Evolutionary conservation across 305 asterid genomes (phyloP), one percentile per base, ranked within the genome.

Genomic region (Salvia sclarea): DNA sequence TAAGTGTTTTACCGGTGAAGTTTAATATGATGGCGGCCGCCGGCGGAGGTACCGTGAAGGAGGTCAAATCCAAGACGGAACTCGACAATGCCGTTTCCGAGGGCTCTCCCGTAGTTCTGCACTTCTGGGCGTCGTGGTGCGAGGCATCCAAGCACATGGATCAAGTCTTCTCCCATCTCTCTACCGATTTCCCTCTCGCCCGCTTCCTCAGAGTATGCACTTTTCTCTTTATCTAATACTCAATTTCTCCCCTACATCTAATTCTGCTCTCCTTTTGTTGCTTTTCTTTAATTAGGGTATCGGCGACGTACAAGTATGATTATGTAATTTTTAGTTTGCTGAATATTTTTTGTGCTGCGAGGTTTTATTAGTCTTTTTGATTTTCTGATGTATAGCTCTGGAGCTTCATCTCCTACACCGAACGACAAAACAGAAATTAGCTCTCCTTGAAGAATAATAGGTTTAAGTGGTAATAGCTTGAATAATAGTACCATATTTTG

Each of bases 71-170:
- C 17, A 89, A 84, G 87, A 75, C 78, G 35, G 98, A 88, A 74
- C 92, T 95, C 31, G 95, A 88, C 50, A 67, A 55, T 54, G 12
- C 72, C 25, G 64, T 89, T 14, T 69, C 60, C n/a, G 85, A 78
- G 53, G 88, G 91, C 12, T 35, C 40, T 52, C 88, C 95, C 11
- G 88, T 73, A 53, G 75, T 87, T 68, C 35, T 95, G 12, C 99
- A 95, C 86, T 95, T 95, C 67, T 95, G 99, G 98, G 99, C 99
- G 21, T 73, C 95, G 41, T 95, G 99, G 99, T 95, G 99, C 72
- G 99, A 91, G 56, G 96, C 98, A 33, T 92, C 99, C 38, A 95
- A 92, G 85, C 98, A 95, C 81, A 95, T 95, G 99, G 99, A 92
- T 80, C 92, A 92, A 88, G 95, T 95, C 50, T 95, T 95, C 81